Evolutionary conservation across 1,284 basidiomycete genomes (phyloP).

Genomic region (Apiotrichum porosum): DNA sequence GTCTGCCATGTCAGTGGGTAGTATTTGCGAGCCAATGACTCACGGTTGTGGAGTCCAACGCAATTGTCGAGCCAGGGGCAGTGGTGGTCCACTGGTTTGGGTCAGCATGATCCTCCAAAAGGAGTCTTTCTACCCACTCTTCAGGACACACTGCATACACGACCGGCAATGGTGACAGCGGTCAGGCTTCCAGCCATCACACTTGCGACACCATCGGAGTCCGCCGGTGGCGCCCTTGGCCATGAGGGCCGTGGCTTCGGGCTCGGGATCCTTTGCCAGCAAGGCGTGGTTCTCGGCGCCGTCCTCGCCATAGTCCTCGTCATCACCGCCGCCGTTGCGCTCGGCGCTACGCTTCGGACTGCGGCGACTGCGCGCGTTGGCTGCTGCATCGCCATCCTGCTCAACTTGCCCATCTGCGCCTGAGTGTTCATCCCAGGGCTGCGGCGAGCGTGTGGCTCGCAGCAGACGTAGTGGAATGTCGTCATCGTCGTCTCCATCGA

Average conservation of each 20-base stretch:
- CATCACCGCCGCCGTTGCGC: not conserved
- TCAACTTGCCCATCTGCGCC: too few relatives aligned
- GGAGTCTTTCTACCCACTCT: constrained; percentile 78
- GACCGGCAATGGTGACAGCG: constrained; percentile 73
- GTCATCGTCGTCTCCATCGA: constrained; percentile 18
- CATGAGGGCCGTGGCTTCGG: constrained; percentile 18
- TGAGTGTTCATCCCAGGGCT: too few relatives aligned
- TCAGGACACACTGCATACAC: constrained; percentile 73
- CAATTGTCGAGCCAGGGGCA: constrained; percentile 83
- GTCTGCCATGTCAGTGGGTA: constrained; percentile 42
- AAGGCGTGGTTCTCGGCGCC: constrained; percentile 6
- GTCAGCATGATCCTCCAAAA: not conserved
- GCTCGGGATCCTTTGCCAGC: not conserved
- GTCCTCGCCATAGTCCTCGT: not conserved
- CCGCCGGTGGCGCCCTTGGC: constrained; percentile 34
- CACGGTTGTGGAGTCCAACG: constrained; percentile 71
- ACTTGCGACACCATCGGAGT: constrained; percentile 45
- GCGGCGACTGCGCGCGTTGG: too few relatives aligned
- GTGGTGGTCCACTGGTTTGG: constrained; percentile 64
- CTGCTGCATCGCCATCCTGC: too few relatives aligned
- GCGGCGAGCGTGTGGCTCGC: constrained; percentile 12
- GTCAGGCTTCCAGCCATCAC: constrained; percentile 61
- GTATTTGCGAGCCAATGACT: too few relatives aligned
- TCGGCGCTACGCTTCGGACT: too few relatives aligned
- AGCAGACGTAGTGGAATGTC: constrained; percentile 31